These are phyloP conservation scores for Camellia japonica DNA, from an alignment of 148 eudicot species.

Conservation along the genomic window DNA sequence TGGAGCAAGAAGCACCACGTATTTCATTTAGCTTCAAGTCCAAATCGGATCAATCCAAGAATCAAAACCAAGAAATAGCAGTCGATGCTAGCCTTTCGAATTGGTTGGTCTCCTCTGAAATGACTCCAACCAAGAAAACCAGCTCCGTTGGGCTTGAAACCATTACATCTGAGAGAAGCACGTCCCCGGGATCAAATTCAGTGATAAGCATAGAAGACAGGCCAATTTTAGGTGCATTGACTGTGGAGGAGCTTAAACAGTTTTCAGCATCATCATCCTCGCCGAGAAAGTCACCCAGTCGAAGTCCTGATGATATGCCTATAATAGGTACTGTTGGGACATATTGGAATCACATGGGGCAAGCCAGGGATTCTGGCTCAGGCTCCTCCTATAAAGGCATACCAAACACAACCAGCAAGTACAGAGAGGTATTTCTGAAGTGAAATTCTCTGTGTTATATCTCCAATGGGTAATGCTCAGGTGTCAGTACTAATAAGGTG, in stretches of 20 bases:
- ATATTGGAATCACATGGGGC: slow-evolving; percentile 55
- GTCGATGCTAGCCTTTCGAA: slow-evolving; percentile 88
- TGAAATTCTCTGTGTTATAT: slow-evolving; percentile 3
- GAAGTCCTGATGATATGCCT: slow-evolving; percentile 69
- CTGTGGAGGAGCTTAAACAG: slow-evolving; percentile 66
- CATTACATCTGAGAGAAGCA: slow-evolving; percentile 35
- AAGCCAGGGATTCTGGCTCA: slow-evolving; percentile 38
- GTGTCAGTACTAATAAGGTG: slow-evolving; percentile 22
- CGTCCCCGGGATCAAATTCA: slow-evolving; percentile 63
- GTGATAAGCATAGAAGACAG: slow-evolving; percentile 51
- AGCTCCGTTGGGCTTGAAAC: slow-evolving; percentile 32
- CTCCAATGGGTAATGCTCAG: background rate
- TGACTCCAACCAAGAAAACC: slow-evolving; percentile 37
- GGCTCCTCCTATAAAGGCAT: slow-evolving; percentile 82
- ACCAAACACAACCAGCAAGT: slow-evolving; percentile 91
- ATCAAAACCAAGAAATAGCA: slow-evolving; percentile 35
- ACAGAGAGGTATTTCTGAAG: slow-evolving; percentile 67
- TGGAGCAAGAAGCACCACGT: slow-evolving; percentile 21
- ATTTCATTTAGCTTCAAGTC: slow-evolving; percentile 21
- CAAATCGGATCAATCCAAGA: slow-evolving; percentile 28
- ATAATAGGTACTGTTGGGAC: slow-evolving; percentile 69
- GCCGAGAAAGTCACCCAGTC: slow-evolving; percentile 63
- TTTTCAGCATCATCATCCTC: slow-evolving; percentile 50
- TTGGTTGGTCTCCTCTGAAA: slow-evolving; percentile 62
- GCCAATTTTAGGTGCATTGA: slow-evolving; percentile 77